Percentiles rank a stretch among this genome's conserved stretches.
phyloP scores from a whole-genome alignment of 371 early-diverging fungal species.

The Capillidium rhysosporum region DNA sequence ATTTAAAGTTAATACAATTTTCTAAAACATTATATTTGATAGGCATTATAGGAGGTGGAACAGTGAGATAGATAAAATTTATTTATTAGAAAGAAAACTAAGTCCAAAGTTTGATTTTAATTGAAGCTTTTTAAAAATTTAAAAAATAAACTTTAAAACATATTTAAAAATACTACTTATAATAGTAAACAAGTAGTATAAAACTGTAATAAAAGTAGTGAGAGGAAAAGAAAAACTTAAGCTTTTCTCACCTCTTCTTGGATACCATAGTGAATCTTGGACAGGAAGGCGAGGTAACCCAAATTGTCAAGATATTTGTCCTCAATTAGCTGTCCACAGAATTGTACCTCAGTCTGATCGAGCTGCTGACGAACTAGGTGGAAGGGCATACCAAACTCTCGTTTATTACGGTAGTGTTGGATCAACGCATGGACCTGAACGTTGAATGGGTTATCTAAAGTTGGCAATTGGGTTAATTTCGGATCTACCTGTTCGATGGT shows the following conservation, averaged over 20 bases:
- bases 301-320: conserved; percentile 63
- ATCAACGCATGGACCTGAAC: conserved; percentile 38
- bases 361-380: conserved; percentile 34
- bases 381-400: conserved; percentile 20
- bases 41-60: too few species aligned
- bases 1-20: too few species aligned
- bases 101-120: too few species aligned
- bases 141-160: too few species aligned
- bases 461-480: conserved; percentile 32
- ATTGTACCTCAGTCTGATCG: conserved; percentile 39
- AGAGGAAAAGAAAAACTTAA: background rate
- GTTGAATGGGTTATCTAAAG: conserved; percentile 23
- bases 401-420: conserved; percentile 28
- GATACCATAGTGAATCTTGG: conserved; percentile 67
- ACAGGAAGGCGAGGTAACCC: conserved; percentile 85
- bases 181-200: too few species aligned
- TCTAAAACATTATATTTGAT: too few species aligned
- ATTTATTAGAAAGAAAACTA: too few species aligned
- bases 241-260: conserved; percentile 39
- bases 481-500: conserved; percentile 51
- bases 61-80: too few species aligned
- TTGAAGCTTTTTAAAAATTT: too few species aligned
- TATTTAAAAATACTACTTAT: too few species aligned
- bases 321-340: conserved; percentile 41
- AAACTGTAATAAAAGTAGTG: too few species aligned